Evolutionary conservation across 768 basidiomycete genomes (phyloP).

Genomic region (Lanmaoa rubissima): DNA sequence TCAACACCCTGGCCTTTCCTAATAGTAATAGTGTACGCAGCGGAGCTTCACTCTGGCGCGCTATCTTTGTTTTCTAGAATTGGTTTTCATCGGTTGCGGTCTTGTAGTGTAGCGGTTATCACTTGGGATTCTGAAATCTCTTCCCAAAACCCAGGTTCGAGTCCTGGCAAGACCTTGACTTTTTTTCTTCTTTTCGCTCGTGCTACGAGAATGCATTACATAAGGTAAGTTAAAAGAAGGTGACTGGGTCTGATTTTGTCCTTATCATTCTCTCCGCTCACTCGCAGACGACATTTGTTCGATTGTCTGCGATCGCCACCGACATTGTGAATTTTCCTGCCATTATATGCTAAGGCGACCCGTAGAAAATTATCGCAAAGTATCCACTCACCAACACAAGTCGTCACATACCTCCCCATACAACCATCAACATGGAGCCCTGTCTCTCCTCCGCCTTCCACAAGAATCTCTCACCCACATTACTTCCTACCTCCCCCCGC

Average conservation of each 20-base stretch:
- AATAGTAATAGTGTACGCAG: too few relatives aligned
- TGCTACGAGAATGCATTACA: constrained; percentile 1
- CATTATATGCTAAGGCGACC: constrained; percentile 71
- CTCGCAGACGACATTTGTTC: constrained; percentile 18
- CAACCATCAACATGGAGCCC: constrained; percentile 50
- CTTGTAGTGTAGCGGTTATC: constrained; percentile 32
- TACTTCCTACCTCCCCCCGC: constrained; percentile 69
- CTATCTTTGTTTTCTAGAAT: too few relatives aligned
- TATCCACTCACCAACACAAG: constrained; percentile 32
- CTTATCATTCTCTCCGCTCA: constrained; percentile 6
- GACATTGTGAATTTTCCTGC: constrained; percentile 10
- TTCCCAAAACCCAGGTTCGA: constrained; percentile 31
- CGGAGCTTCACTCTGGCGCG: too few relatives aligned
- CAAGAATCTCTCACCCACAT: constrained; percentile 73
- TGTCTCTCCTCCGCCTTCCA: constrained; percentile 51
- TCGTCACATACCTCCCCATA: constrained; percentile 18
- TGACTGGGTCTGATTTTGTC: background rate
- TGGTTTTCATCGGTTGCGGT: background rate
- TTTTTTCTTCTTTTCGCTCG: too few relatives aligned
- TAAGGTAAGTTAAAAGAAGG: background rate
- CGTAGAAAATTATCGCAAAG: constrained; percentile 40
- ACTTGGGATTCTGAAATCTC: constrained; percentile 27
- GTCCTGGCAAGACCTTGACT: constrained; percentile 25
- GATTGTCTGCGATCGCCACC: constrained; percentile 26
- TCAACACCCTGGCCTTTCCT: too few relatives aligned